These are phyloP conservation scores for Populus hybrid DNA, from an alignment of 441 rosid genomes.

Conservation along the genomic window DNA sequence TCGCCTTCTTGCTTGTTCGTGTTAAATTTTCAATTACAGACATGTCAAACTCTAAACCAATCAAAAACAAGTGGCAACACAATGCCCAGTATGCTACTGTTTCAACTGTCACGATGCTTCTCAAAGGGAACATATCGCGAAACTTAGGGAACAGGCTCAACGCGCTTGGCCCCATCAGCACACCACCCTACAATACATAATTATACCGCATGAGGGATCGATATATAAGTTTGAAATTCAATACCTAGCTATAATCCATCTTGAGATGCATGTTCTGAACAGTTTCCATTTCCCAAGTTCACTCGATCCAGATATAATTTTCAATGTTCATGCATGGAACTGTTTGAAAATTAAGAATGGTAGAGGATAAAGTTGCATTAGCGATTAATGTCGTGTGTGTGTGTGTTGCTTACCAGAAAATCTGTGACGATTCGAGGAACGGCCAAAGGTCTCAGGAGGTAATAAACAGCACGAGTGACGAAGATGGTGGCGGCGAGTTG, in stretches of 20 bases:
- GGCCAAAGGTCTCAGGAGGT: slow-evolving; percentile 29
- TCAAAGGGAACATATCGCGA: slow-evolving; percentile 17
- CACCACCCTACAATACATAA: slow-evolving; percentile 38
- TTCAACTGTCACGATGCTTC: slow-evolving; percentile 19
- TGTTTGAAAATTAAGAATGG: background rate
- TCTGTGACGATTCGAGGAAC: slow-evolving; percentile 30
- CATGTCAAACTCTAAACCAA: slow-evolving; percentile 41
- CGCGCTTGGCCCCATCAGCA: slow-evolving; percentile 35
- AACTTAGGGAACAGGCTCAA: slow-evolving; percentile 15
- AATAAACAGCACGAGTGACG: slow-evolving; percentile 20
- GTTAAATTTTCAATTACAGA: slow-evolving; percentile 9
- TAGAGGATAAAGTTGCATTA: background rate
- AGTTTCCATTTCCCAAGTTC: no score
- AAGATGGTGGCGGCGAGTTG: slow-evolving; percentile 27
- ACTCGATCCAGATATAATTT: no score
- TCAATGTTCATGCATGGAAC: background rate
- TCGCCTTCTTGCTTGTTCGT: slow-evolving; percentile 19
- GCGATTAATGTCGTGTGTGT: background rate
- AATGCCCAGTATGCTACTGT: slow-evolving; percentile 36
- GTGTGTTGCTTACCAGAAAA: slow-evolving; percentile 27
- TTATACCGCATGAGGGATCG: background rate
- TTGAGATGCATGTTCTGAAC: no score
- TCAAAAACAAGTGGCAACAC: slow-evolving; percentile 38
- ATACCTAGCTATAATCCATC: no score
- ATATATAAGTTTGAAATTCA: no score